Evolutionary conservation across 176 grass and related monocot species (phyloP), one percentile per base, ranked within the genome.

Genomic region (Triticum monococcum): DNA sequence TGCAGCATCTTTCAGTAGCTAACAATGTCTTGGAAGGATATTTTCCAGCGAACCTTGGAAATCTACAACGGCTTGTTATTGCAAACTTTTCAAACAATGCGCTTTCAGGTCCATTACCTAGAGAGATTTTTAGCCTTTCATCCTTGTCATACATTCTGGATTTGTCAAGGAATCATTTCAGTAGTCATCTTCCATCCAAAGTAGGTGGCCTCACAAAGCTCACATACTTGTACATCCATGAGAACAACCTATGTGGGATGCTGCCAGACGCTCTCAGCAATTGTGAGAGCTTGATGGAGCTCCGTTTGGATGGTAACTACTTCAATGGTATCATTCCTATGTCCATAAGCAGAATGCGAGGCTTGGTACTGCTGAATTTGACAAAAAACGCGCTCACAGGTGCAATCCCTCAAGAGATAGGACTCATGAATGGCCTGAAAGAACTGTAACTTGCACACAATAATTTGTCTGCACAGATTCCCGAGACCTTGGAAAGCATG

Each of bases 361-460:
- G 84, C 74, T 37, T 93, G 30, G 83, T 69, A 13, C 57, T 79
- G 20, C 72, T 93, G 12, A 86, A 90, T 75, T 64, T 88, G 37
- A 86, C 80, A 20, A 43, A 64, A 36, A 93, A 93, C 22, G 48
- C 43, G 3, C 56, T 93, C 22, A 68, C 86, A 12, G 88, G 91
- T 79, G 83, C 64, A 32, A 88, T 90, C 79, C 91, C 88, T 85
- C 68, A 20, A 9, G 77, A 89, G 50, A 79, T 93, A 46, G 63
- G 85, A 25, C 30, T 62, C 45, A 82, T 88, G 32, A 64, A 88
- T 68, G 91, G 91, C 2, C 64, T 92, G 17, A 24, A 72, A 41
- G 36, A 60, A 28, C 18, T 92, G 22, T 81, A 90, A 67, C 88
- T 92, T 84, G 84, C 91, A 33, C 64, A 20, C 23, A 92, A 87